Base-by-base conservation (phyloP, 305 asterid genomes). In the Fraxinus ornus region DNA sequence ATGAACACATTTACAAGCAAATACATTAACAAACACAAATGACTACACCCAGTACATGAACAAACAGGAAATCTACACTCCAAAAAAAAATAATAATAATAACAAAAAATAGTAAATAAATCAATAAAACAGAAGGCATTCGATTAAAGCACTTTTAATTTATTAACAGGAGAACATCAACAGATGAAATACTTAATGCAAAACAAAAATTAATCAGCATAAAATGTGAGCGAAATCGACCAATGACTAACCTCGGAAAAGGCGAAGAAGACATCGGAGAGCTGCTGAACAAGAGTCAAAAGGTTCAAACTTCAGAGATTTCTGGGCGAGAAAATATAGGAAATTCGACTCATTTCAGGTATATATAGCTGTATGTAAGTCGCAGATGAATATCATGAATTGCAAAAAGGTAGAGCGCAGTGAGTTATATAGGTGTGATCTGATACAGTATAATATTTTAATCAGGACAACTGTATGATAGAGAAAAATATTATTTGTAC, bases 261-360 rank as follows among this genome's bases (percentile, higher is more conserved):
- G 75, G 33, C 22, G 41, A 70, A 70, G 75, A 70, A 70, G 75
- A 30, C 75, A 70, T 70, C 75, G 75, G 21, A 28, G 41, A 70
- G 41, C 75, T 12, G 41, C 37, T 15, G 41, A 70, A 30, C 39
- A 70, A 28, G 41, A 70, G 75, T 15, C 39, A 30, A 30, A 70
- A 17, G 41, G 75, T 70, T 70, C 39, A 70, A 30, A 28, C 39
- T 70, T 28, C 1, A 13, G 15, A 30, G 75, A 70, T 13, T 62
- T 70, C 75, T 3, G 57, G 57, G 57, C n/a, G 19, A 47, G n/a
- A 47, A 44, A 70, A 4, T 70, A 28, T 30, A 30, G 75, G 75
- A 28, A 70, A 30, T 1, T 70, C 41, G 75, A 70, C 37, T 28
- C 75, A 70, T 70, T 70, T 70, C 39, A 70, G 21, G 41, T 70